Base-by-base conservation (phyloP, 1,139 yeast species). In the Nakaseomyces uthaithaninus region DNA sequence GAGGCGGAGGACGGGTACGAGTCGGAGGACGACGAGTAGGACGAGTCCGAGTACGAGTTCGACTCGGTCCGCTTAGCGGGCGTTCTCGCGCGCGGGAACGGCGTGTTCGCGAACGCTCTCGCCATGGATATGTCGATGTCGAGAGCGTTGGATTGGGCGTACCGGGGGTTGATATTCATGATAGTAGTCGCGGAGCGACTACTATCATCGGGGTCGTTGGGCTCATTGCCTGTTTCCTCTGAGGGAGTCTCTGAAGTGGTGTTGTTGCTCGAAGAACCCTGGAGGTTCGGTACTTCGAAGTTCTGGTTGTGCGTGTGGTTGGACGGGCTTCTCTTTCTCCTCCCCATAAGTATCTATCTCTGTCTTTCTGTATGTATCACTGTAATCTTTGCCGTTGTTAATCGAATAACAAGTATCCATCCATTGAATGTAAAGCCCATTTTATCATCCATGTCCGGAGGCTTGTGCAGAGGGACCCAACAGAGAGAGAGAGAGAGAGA, bases 121-220 rank as follows among this genome's bases (percentile, higher is more conserved):
- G 77, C 46, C 63, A 62, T 49, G 71, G 72, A 44, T 75, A 81
- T 44, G 73, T 79, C 47, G 77, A 81, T 44, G 76, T 78, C 52
- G 72, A 76, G 42, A 33, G 28, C 40, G 33, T 33, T 31, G 6
- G 36, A 15, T 30, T 26, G 18, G 31, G 38, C 12, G 38, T 48
- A 20, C 46, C 43, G 16, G 38, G 38, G 9, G 33, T 33, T 25
- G 40, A 37, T 27, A 35, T 44, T 51, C 12, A 46, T 45, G 37
- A 42, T 49, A 47, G 47, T 54, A 52, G 56, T 53, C 53, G 60
- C 52, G 38, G 41, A 45, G 37, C 43, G 41, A 58, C 62, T 55
- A 58, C 63, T 60, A 60, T 60, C 64, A 57, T 60, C 64, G 10
- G 64, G 64, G 45, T 60, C 64, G 37, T 50, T 57, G 41, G 62